Base-by-base conservation (phyloP, 148 eudicot species). In the Chenopodium berlandieri region DNA sequence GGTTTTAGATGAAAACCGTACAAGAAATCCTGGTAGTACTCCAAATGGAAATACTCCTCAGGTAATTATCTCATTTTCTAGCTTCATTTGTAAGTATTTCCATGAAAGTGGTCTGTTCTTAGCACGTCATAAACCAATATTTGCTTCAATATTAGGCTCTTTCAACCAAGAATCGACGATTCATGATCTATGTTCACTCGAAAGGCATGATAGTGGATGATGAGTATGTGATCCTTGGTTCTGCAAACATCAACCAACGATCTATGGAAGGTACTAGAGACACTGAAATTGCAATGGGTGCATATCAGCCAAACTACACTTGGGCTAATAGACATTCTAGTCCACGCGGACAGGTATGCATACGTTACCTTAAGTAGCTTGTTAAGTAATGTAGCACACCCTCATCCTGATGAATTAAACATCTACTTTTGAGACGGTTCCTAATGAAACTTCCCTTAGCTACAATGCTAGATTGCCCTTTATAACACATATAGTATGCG, bases 151-250 rank as follows among this genome's bases (percentile, higher is more conserved):
- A 62, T 71, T 56, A 94, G 98, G 87, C 78, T 76, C 90, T 81
- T 19, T 82, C 89, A 37, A 82, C 23, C 79, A 91, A 86, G 82
- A 89, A 82, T 77, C 71, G 96, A 16, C 88, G 98, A 12, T 95
- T 95, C 82, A 95, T 95, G 98, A 91, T 94, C 27, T 90, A 94
- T 79, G 98, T 94, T 25, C 97, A 94, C 85, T 94, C 98, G 4
- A 94, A 94, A 86, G 98, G 98, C 72, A 95, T 95, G 98, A 91
- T 95, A 82, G 93, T 91, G 37, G 98, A 93, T 32, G 98, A 95
- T 58, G 98, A 94, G 81, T 94, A 89, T 69, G 89, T 94, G 70
- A 86, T 94, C 82, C 14, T 94, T 48, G 98, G 98, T 16, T 95
- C 98, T 11, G 97, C 98, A 75, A 93, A 95, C 84, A 93, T 95